Evolutionary conservation across 2,329 filamentous ascomycete species (phyloP).

Genomic region (Alternaria dauci): DNA sequence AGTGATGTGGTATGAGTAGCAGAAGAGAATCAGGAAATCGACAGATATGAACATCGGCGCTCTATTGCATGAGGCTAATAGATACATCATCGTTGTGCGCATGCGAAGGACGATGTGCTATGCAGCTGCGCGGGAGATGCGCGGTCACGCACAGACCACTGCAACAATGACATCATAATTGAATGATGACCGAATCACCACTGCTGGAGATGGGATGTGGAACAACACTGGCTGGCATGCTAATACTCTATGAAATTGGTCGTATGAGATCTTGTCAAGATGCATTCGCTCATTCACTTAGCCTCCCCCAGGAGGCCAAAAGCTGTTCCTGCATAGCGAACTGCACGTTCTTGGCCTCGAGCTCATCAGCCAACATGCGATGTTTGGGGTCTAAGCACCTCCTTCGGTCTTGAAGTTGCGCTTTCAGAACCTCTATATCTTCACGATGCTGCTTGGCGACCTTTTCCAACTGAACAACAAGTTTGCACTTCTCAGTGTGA

Average conservation of each 20-base stretch:
- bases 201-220: neutral
- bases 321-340: conserved; percentile 12
- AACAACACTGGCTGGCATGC: neutral
- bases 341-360: conserved; percentile 17
- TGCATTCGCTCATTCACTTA: neutral
- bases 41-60: neutral
- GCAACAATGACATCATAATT: conserved; percentile 5
- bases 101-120: neutral
- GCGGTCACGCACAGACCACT: neutral
- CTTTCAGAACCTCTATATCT: conserved; percentile 3
- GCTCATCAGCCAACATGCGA: conserved; percentile 17
- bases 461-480: conserved; percentile 3
- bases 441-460: neutral
- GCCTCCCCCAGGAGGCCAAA: neutral
- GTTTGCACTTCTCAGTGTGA: conserved; percentile 3
- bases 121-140: neutral
- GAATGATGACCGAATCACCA: neutral
- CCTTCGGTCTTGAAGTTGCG: neutral
- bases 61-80: neutral
- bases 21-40: neutral
- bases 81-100: neutral
- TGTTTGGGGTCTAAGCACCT: conserved; percentile 10
- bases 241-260: neutral
- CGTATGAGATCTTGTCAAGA: neutral
- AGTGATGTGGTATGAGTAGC: neutral